Conservation (phyloP, 148 eudicot genomes). For the Rhododendron ferrugineum region DNA sequence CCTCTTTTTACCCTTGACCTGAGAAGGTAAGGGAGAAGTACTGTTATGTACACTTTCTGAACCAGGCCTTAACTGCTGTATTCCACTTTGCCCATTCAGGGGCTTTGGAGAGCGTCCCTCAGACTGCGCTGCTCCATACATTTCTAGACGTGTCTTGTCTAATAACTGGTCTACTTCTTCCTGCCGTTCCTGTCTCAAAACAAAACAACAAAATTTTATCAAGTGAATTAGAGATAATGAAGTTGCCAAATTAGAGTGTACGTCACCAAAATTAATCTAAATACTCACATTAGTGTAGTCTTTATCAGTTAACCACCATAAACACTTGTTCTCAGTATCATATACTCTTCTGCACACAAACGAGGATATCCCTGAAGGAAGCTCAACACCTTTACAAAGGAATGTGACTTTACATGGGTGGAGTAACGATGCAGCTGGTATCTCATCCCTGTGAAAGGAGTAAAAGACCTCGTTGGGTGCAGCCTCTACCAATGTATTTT, state of each 20-base stretch:
- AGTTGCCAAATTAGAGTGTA: not conserved
- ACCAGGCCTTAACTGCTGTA: constrained; percentile 55
- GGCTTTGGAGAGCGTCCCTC: constrained; percentile 79
- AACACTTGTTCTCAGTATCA: constrained; percentile 62
- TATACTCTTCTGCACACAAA: constrained; percentile 82
- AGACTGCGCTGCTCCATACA: constrained; percentile 66
- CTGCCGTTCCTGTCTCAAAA: constrained; percentile 61
- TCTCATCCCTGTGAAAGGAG: constrained; percentile 83
- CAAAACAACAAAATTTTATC: constrained; percentile 14
- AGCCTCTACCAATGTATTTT: constrained; percentile 54
- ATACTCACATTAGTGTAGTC: constrained; percentile 68
- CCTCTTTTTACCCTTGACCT: constrained; percentile 72
- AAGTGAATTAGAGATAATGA: not conserved
- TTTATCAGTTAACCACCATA: constrained; percentile 87
- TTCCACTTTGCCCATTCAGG: constrained; percentile 42
- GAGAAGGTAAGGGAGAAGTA: constrained; percentile 43
- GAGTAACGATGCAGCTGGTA: constrained; percentile 78
- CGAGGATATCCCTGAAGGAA: constrained; percentile 69
- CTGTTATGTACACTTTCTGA: constrained; percentile 67
- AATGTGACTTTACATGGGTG: constrained; percentile 94
- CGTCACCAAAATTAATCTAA: not conserved
- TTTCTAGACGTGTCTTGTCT: constrained; percentile 54
- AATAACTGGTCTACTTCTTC: constrained; percentile 83
- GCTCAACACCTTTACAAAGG: constrained; percentile 72
- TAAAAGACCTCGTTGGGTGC: constrained; percentile 85